Percentiles rank a stretch among this genome's conserved stretches.
These are phyloP conservation scores for Cylindrodendrum hubeiense DNA, from an alignment of 2,329 filamentous ascomycete genomes.

Conservation along the genomic window DNA sequence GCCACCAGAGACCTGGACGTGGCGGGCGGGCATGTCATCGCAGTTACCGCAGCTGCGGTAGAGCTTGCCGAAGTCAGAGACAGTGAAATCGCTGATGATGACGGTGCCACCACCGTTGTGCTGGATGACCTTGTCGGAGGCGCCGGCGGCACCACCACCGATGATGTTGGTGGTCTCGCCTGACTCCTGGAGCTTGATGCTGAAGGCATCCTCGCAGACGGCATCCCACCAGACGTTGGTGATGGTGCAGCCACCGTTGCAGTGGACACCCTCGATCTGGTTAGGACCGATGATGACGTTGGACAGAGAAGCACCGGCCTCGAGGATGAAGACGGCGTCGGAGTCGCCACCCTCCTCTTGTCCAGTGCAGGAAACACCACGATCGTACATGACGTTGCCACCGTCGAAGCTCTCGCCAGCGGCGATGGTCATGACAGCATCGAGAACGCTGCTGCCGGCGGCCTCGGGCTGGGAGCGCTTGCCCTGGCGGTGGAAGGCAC, in stretches of 20 bases:
- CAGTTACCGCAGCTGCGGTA: slow-evolving; percentile 64
- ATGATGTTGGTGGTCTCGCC: slow-evolving; percentile 52
- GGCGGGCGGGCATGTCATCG: slow-evolving; percentile 50
- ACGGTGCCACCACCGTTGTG: slow-evolving; percentile 61
- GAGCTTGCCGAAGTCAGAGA: slow-evolving; percentile 61
- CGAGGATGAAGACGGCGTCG: slow-evolving; percentile 59
- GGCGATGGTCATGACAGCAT: slow-evolving; percentile 41
- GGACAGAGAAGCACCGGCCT: slow-evolving; percentile 56
- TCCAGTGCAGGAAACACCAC: slow-evolving; percentile 43
- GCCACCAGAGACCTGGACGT: slow-evolving; percentile 57
- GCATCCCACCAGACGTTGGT: slow-evolving; percentile 62
- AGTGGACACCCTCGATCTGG: slow-evolving; percentile 61
- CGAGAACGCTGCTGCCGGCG: slow-evolving; percentile 39
- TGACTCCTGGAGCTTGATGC: slow-evolving; percentile 41
- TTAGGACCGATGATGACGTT: slow-evolving; percentile 61
- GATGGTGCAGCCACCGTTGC: slow-evolving; percentile 56
- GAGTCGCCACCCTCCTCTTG: slow-evolving; percentile 44
- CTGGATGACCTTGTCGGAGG: slow-evolving; percentile 60
- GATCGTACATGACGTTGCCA: slow-evolving; percentile 44
- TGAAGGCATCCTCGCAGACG: slow-evolving; percentile 60
- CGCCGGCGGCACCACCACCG: slow-evolving; percentile 61
- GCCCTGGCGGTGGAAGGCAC: slow-evolving; percentile 16
- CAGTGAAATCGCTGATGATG: slow-evolving; percentile 55
- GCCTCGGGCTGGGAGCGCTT: slow-evolving; percentile 36
- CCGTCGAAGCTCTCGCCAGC: slow-evolving; percentile 47